phyloP scores from a whole-genome alignment of 371 early-diverging fungal genomes.

The Lichtheimia ramosa region DNA sequence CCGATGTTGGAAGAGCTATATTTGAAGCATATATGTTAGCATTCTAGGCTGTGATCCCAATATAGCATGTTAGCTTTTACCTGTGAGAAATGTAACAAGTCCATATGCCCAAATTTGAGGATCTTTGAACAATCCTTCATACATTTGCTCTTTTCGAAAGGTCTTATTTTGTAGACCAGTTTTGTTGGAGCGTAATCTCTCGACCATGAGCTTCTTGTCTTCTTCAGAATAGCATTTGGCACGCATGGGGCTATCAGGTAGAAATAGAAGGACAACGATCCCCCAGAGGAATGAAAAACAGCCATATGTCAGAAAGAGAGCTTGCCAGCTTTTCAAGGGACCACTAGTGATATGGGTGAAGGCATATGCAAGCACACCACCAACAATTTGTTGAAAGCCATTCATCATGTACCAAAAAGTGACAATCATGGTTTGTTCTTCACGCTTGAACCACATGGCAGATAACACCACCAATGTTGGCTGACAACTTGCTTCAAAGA shows the following conservation, averaged over 20 bases:
- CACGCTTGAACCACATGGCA: constrained; percentile 47
- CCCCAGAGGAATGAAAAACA: constrained; percentile 22
- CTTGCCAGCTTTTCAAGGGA: constrained; percentile 26
- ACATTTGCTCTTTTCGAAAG: constrained; percentile 21
- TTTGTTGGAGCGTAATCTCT: constrained; percentile 24
- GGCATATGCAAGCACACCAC: constrained; percentile 26
- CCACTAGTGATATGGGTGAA: constrained; percentile 24
- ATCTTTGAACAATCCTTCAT: constrained; percentile 21
- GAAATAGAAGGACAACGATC: constrained; percentile 10
- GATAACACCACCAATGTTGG: constrained; percentile 21
- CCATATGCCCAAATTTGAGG: constrained; percentile 23
- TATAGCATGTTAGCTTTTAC: too few relatives aligned
- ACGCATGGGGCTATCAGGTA: constrained; percentile 30
- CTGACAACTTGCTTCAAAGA: constrained; percentile 28
- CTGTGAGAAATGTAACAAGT: constrained; percentile 17
- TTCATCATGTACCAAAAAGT: constrained; percentile 52
- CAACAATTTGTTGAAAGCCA: constrained; percentile 28
- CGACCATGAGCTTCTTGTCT: constrained; percentile 25
- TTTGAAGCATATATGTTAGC: too few relatives aligned
- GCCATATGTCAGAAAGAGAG: constrained; percentile 23
- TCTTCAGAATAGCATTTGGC: constrained; percentile 28
- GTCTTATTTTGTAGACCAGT: constrained; percentile 23
- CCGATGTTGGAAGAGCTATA: constrained; percentile 19
- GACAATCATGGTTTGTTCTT: constrained; percentile 74
- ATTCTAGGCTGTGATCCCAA: too few relatives aligned